A percentile compares a stretch with the other conserved stretches of the same genome.
These are phyloP conservation scores for Pseudocercospora vitis DNA, from an alignment of 2,329 filamentous ascomycete genomes.

Conservation along the genomic window DNA sequence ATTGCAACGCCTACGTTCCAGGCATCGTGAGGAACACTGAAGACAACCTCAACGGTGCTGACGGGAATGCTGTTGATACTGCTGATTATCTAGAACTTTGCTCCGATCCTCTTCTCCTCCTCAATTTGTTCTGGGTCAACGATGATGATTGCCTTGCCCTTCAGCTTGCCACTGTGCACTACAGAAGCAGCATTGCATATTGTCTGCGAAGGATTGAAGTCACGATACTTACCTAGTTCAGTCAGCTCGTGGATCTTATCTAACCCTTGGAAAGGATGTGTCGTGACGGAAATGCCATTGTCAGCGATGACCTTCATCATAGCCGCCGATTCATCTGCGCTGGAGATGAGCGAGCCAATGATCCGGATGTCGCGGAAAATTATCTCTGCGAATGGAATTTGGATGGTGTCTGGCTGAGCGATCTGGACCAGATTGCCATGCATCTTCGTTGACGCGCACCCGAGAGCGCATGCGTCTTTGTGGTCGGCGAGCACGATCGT, in stretches of 20 bases:
- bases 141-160: slow-evolving; percentile 57
- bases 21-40: too few relatives aligned
- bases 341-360: slow-evolving; percentile 43
- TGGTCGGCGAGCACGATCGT: slow-evolving; percentile 58
- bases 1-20: too few relatives aligned
- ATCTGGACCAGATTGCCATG: slow-evolving; percentile 61
- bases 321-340: slow-evolving; percentile 35
- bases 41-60: too few relatives aligned
- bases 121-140: slow-evolving; percentile 53
- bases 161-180: slow-evolving; percentile 54
- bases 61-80: slow-evolving; percentile 9
- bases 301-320: slow-evolving; percentile 40
- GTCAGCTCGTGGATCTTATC: slow-evolving; percentile 54
- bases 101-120: slow-evolving; percentile 43
- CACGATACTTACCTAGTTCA: slow-evolving; percentile 29
- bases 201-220: background rate
- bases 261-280: slow-evolving; percentile 54
- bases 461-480: slow-evolving; percentile 50
- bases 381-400: slow-evolving; percentile 49
- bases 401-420: slow-evolving; percentile 50
- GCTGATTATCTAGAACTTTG: slow-evolving; percentile 32
- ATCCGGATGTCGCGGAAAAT: slow-evolving; percentile 57
- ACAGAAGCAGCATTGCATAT: background rate
- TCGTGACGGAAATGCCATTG: slow-evolving; percentile 51
- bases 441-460: slow-evolving; percentile 59